Conservation (phyloP, 2,329 filamentous ascomycete genomes). For the Coniochaeta sp. region DNA sequence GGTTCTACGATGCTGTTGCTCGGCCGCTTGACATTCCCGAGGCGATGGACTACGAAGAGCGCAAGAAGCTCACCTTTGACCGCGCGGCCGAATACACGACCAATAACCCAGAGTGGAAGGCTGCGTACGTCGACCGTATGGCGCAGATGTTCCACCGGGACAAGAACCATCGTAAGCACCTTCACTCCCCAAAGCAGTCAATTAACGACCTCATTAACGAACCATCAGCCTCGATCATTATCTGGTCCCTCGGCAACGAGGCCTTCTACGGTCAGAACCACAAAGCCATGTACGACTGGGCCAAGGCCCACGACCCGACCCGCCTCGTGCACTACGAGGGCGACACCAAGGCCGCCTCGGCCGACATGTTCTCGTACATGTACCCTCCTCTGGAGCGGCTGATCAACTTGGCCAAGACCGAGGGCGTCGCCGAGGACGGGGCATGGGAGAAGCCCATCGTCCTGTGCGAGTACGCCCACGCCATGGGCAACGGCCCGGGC, state of each 20-base stretch:
- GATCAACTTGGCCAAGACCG: slow-evolving; percentile 33
- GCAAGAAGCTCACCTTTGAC: slow-evolving; percentile 46
- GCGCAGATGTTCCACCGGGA: slow-evolving; percentile 58
- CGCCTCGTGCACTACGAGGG: slow-evolving; percentile 62
- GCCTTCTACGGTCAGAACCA: slow-evolving; percentile 66
- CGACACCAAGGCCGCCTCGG: slow-evolving; percentile 49
- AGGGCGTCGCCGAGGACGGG: slow-evolving; percentile 33
- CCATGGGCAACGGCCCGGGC: slow-evolving; percentile 71
- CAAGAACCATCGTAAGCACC: slow-evolving; percentile 66
- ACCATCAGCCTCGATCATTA: slow-evolving; percentile 61
- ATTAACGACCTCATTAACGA: too few relatives aligned
- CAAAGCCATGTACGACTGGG: slow-evolving; percentile 58
- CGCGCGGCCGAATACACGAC: slow-evolving; percentile 52
- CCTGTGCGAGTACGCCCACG: slow-evolving; percentile 51
- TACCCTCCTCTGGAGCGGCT: slow-evolving; percentile 50
- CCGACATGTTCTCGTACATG: slow-evolving; percentile 64
- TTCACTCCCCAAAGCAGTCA: too few relatives aligned
- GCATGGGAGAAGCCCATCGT: slow-evolving; percentile 52
- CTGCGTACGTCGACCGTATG: slow-evolving; percentile 62
- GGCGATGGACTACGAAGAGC: slow-evolving; percentile 52
- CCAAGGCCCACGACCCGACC: slow-evolving; percentile 47
- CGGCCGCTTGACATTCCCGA: slow-evolving; percentile 45
- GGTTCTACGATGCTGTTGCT: slow-evolving; percentile 42
- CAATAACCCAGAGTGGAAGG: slow-evolving; percentile 53
- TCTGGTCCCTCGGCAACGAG: slow-evolving; percentile 70